phyloP scores from a whole-genome alignment of 768 basidiomycete species.

The Tephrocybe sp. region DNA sequence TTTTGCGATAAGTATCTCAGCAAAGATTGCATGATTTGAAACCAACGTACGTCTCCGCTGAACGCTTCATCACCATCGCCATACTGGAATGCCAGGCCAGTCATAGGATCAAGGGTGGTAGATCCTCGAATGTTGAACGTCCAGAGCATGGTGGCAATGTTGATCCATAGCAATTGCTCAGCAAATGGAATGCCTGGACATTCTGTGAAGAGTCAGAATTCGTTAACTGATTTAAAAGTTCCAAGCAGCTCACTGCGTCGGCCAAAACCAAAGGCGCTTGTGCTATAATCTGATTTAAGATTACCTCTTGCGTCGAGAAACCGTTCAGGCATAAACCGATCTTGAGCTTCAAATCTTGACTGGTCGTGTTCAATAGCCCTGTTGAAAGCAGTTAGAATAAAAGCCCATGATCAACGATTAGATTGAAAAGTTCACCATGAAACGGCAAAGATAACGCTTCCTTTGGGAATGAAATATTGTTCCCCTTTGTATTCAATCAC shows the following conservation, averaged over 20 bases:
- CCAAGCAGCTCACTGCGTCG: not conserved
- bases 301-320: not conserved
- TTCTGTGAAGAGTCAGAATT: not conserved
- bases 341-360: not conserved
- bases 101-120: not conserved
- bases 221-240: too few relatives aligned
- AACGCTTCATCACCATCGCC: not conserved
- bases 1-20: not conserved
- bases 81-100: not conserved
- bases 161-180: not conserved
- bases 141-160: not conserved
- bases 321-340: not conserved
- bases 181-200: not conserved
- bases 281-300: not conserved
- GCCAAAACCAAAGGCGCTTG: not conserved
- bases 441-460: not conserved
- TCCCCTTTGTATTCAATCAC: not conserved
- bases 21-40: not conserved
- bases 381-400: not conserved
- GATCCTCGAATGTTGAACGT: not conserved
- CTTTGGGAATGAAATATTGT: not conserved
- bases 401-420: too few relatives aligned
- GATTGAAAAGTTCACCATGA: not conserved
- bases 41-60: not conserved
- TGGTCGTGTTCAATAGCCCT: not conserved